Base-by-base conservation (phyloP, 2,329 filamentous ascomycete genomes). In the Pseudogymnoascus sp. region DNA sequence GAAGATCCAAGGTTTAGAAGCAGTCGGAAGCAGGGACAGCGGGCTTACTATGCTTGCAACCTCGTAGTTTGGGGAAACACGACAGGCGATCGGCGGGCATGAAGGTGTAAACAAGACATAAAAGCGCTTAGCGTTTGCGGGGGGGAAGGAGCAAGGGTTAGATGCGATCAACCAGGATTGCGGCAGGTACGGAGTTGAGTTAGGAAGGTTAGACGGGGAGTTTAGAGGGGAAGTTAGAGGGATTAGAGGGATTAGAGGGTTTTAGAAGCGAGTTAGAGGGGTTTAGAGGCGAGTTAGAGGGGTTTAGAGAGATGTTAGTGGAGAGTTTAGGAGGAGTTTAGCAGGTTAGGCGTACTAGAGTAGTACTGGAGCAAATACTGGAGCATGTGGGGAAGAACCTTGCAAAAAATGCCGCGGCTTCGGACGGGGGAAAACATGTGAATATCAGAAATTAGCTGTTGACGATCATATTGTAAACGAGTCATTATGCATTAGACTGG, bases 341-440 rank as follows among this genome's bases (percentile, higher is more conserved):
- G 44, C 12, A 25, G 14, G 44, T 28, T 28, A 3, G 16, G 14
- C 40, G 7, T 6, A 50, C 38, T 18, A 16, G 38, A 42, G 11
- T 10, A 12, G 31, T 16, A 42, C 38, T 42, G 38, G 38, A 42
- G 16, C 8, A 6, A 44, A 44, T 11, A 21, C 25, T 34, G 28
- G 50, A 34, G 50, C 50, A 56, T 56, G 50, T 56, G 50, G 50
- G 50, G 50, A 56, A 56, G 50, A 56, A 56, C 50, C 50, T 56
- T 56, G 50, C 34, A 56, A 25, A 56, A 56, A 56, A 56, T 56
- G 50, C 50, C 50, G 50, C 50, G 50, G 50, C 50, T 18, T 34
- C 6, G 28, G 28, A 34, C 5, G 25, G n/a, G n/a, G 16, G 16
- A 56, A 34, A 56, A 56, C 50, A 56, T 56, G 50, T 56, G 50